Conservation (phyloP, 177 flowering plant species). For the Vitis hybrid region DNA sequence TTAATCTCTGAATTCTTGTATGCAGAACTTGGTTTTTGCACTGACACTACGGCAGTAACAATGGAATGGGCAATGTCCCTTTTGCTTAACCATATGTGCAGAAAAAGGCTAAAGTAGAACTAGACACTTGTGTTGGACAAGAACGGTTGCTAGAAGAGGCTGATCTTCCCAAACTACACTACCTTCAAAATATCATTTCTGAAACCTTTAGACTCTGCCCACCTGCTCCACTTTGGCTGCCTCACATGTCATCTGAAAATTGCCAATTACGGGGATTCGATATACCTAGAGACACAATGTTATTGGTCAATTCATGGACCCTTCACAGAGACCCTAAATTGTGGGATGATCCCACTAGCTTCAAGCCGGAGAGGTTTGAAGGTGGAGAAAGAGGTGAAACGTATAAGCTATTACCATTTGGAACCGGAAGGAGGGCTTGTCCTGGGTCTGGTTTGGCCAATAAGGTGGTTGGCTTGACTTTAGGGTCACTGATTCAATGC, state of each 20-base stretch:
- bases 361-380: not conserved
- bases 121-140: not conserved
- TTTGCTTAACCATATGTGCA: no score
- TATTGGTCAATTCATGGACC: not conserved
- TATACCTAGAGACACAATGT: not conserved
- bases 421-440: no score
- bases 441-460: no score
- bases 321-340: not conserved
- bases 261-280: not conserved
- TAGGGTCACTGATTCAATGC: no score
- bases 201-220: not conserved
- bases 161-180: conserved; percentile 1
- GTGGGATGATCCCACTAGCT: not conserved
- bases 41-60: no score
- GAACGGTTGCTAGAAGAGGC: not conserved
- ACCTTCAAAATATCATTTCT: not conserved
- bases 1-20: no score
- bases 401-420: not conserved
- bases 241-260: not conserved
- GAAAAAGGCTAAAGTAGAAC: no score
- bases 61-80: no score
- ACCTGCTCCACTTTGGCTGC: not conserved
- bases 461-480: no score
- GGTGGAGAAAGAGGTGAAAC: not conserved
- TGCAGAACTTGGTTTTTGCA: no score